These are phyloP conservation scores for Mollisiaceae sp. DNA, from an alignment of 2,329 filamentous ascomycete species.

Conservation along the genomic window DNA sequence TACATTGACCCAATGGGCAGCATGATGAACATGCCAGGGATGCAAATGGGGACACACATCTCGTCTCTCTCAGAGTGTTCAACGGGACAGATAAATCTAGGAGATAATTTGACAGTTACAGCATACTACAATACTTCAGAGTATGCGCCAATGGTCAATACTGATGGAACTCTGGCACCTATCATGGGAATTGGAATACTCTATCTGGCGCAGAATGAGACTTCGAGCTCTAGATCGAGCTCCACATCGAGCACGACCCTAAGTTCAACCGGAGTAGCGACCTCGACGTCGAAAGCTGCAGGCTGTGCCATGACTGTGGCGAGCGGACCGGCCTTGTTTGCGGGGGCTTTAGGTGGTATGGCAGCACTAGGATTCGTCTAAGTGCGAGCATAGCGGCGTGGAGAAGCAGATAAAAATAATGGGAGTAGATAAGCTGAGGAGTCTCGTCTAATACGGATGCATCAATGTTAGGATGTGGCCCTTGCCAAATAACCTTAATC, in stretches of 20 bases:
- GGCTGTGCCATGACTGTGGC: neutral
- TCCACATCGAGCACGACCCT: neutral
- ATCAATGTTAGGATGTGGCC: neutral
- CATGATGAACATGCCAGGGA: constrained; percentile 18
- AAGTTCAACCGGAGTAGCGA: neutral
- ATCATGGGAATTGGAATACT: constrained; percentile 22
- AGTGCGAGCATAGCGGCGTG: neutral
- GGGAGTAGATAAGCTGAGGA: neutral
- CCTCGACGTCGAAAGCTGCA: constrained; percentile 5
- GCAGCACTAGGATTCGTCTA: constrained; percentile 3
- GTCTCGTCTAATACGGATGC: neutral
- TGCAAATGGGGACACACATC: constrained; percentile 12
- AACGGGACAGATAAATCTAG: constrained; percentile 10
- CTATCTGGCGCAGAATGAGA: constrained; percentile 4
- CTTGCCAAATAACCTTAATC: neutral
- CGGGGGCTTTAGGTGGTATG: constrained; percentile 7
- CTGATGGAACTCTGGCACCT: constrained; percentile 1
- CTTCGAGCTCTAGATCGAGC: neutral
- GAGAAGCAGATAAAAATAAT: neutral
- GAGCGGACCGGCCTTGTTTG: neutral
- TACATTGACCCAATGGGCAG: constrained; percentile 12
- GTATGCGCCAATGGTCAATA: constrained; percentile 18
- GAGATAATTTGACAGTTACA: constrained; percentile 8
- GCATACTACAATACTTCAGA: constrained; percentile 15
- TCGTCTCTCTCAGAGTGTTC: constrained; percentile 12